A percentile compares a stretch with the other conserved stretches of the same genome.
phyloP scores from a whole-genome alignment of 108 stramenopile genomes.

The Cyclotella cryptica region DNA sequence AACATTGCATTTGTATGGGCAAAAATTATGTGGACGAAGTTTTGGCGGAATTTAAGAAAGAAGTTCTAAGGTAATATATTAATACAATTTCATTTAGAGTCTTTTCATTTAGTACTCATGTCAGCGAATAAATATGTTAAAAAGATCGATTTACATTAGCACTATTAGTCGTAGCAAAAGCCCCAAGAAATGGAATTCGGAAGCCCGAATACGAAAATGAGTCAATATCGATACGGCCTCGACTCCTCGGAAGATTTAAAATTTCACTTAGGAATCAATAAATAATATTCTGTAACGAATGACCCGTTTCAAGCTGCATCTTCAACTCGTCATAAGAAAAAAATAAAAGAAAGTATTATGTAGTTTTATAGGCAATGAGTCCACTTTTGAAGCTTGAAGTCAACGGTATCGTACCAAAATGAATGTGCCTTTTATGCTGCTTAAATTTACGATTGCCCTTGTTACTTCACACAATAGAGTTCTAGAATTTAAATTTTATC shows the following conservation, averaged over 20 bases:
- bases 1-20: no score
- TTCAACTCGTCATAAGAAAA: no score
- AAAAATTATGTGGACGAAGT: no score
- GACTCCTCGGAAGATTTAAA: background rate
- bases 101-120: no score
- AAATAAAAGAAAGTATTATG: no score
- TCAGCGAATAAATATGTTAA: no score
- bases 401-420: conserved; percentile 10
- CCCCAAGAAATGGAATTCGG: background rate
- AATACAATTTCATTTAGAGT: no score
- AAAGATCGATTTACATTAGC: background rate
- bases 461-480: background rate
- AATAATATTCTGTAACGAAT: background rate
- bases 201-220: background rate
- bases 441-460: background rate
- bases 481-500: background rate
- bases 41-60: no score
- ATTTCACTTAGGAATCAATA: conserved; percentile 2
- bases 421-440: conserved; percentile 5
- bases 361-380: no score
- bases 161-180: conserved; percentile 11
- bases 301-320: no score
- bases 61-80: background rate
- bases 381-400: background rate
- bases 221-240: background rate